A percentile compares a stretch with the other conserved stretches of the same genome.
Evolutionary conservation across 2,329 filamentous ascomycete genomes (phyloP).

Genomic region (Bipolaris oryzae): DNA sequence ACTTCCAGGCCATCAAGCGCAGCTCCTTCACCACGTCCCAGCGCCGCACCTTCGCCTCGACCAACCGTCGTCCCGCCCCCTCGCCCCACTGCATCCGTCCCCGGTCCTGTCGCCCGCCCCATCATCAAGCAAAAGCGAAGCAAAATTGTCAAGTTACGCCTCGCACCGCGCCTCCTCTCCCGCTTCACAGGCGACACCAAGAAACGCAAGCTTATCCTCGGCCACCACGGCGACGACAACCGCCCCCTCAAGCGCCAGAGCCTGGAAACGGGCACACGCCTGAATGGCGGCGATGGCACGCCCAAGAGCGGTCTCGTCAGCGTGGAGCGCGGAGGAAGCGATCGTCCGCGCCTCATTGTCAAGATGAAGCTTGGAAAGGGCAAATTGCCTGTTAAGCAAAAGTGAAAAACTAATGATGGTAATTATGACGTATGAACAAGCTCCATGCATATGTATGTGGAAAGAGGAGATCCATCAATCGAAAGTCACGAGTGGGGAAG

Average conservation of each 20-base stretch:
- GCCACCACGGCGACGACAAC: slow-evolving; percentile 23
- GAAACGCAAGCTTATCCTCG: slow-evolving; percentile 30
- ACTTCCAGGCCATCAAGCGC: slow-evolving; percentile 18
- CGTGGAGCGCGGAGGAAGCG: slow-evolving; percentile 24
- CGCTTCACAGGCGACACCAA: slow-evolving; percentile 21
- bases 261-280: slow-evolving; percentile 24
- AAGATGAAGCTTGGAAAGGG: slow-evolving; percentile 29
- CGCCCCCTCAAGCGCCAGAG: slow-evolving; percentile 38
- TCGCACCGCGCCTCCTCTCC: slow-evolving; percentile 24
- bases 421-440: not conserved
- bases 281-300: slow-evolving; percentile 17
- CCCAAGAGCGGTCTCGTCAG: slow-evolving; percentile 25
- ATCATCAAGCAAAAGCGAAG: slow-evolving; percentile 28
- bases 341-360: slow-evolving; percentile 24
- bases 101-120: slow-evolving; percentile 14
- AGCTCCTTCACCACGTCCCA: slow-evolving; percentile 23
- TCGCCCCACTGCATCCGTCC: slow-evolving; percentile 5
- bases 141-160: slow-evolving; percentile 34
- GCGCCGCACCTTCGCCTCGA: slow-evolving; percentile 19
- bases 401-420: not conserved
- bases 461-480: not conserved
- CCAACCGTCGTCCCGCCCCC: slow-evolving; percentile 13
- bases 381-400: slow-evolving; percentile 14
- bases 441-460: too few relatives aligned
- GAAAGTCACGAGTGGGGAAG: too few relatives aligned